phyloP scores from a whole-genome alignment of 2,329 filamentous ascomycete genomes.

The Chaetomium strumarium region DNA sequence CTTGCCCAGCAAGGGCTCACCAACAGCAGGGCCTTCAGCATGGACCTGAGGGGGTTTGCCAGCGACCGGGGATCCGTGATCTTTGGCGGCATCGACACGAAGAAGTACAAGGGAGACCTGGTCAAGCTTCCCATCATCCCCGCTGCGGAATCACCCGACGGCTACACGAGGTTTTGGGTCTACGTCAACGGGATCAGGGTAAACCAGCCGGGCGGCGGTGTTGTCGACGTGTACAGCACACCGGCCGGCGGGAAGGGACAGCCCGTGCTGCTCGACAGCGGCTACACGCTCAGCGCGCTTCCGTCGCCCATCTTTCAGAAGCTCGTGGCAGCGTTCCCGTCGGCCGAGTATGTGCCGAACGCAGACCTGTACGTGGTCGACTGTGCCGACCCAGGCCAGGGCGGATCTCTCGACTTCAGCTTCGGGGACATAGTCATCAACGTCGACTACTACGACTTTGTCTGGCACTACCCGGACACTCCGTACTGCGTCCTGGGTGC shows the following conservation, averaged over 20 bases:
- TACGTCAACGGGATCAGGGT: background rate
- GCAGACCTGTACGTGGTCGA: background rate
- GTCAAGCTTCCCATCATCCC: background rate
- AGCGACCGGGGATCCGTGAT: background rate
- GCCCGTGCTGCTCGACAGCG: conserved; percentile 6
- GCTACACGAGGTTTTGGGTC: background rate
- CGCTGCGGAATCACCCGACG: background rate
- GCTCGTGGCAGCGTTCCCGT: conserved; percentile 1
- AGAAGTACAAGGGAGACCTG: background rate
- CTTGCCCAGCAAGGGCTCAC: conserved; percentile 12
- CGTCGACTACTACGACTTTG: conserved; percentile 4
- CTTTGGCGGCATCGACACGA: background rate
- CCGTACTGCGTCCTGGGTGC: conserved; percentile 17
- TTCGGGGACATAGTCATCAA: conserved; percentile 3
- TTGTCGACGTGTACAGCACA: background rate
- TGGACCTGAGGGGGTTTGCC: conserved; percentile 8
- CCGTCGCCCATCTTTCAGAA: conserved; percentile 1
- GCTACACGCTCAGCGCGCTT: conserved; percentile 8
- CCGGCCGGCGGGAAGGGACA: background rate
- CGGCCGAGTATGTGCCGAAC: background rate
- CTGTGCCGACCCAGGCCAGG: background rate
- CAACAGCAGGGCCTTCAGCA: conserved; percentile 15
- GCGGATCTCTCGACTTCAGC: conserved; percentile 6
- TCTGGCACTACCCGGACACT: conserved; percentile 1
- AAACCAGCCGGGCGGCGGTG: background rate